phyloP scores from a whole-genome alignment of 1,284 basidiomycete genomes.

The Trichosporon sp. region DNA sequence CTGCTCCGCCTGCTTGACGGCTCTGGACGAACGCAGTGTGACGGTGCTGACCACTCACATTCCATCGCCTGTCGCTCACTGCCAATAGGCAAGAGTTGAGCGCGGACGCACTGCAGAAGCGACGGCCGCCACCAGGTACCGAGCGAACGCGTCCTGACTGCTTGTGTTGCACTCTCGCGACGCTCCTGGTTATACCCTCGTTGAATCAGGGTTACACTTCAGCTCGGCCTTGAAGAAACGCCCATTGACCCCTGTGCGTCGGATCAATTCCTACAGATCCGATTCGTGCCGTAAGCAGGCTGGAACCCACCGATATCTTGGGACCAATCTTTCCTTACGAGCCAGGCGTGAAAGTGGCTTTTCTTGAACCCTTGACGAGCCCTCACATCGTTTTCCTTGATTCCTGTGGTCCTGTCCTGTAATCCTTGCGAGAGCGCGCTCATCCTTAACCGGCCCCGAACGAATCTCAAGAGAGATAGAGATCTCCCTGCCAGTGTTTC shows the following conservation, averaged over 20 bases:
- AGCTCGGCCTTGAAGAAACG: background rate
- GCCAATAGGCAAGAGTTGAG: background rate
- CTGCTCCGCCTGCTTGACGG: background rate
- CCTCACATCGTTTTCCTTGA: background rate
- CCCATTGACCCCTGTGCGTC: background rate
- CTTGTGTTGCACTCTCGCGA: background rate
- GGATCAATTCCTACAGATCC: conserved; percentile 1
- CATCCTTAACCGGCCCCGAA: background rate
- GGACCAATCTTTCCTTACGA: background rate
- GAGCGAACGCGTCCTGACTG: background rate
- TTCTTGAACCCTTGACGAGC: background rate
- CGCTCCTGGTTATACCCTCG: background rate
- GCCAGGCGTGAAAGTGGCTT: background rate
- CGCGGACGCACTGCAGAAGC: background rate
- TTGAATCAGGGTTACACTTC: background rate
- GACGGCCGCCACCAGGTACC: background rate
- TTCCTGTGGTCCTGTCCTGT: background rate
- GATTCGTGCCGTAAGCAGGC: conserved; percentile 1
- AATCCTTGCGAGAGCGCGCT: background rate
- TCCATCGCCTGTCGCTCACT: background rate
- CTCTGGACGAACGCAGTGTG: background rate
- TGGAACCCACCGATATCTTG: background rate
- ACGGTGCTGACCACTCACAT: background rate
- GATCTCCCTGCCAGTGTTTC: background rate
- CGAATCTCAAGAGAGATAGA: background rate